Conservation (phyloP, 257 asterid genomes). For the Solanum virginianum region DNA sequence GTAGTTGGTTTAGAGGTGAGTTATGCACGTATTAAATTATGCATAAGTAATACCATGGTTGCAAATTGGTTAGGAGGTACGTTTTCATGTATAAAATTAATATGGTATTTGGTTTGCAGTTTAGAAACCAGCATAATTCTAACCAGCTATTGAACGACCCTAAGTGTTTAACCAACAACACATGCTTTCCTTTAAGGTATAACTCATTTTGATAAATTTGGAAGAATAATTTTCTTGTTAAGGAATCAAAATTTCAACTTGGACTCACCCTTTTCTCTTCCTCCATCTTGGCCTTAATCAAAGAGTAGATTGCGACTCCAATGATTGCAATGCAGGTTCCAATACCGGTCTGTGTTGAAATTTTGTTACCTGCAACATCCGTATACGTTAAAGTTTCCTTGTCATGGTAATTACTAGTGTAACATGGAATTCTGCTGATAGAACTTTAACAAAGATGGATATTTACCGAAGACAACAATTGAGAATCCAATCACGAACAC, state of each 20-base stretch:
- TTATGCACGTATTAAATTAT: not conserved
- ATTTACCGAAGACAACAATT: constrained; percentile 70
- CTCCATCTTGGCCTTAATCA: constrained; percentile 90
- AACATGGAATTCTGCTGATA: not conserved
- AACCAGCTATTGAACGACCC: not conserved
- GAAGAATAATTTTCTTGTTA: not conserved
- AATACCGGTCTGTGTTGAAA: constrained; percentile 87
- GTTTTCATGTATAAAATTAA: not conserved
- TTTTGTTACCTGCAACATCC: constrained; percentile 61
- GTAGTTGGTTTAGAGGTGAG: not conserved
- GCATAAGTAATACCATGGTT: not conserved
- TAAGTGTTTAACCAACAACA: not conserved
- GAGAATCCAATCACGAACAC: constrained; percentile 98
- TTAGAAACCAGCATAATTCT: not conserved
- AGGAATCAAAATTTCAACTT: not conserved
- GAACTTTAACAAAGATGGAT: not conserved
- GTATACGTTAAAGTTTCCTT: not conserved
- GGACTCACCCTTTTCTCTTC: constrained; percentile 95
- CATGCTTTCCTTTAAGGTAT: not conserved
- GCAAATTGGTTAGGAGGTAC: not conserved
- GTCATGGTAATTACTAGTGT: not conserved
- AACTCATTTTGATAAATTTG: not conserved
- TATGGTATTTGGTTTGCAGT: not conserved
- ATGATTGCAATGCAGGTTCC: constrained; percentile 88
- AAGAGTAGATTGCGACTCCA: constrained; percentile 94